These are phyloP conservation scores for Nakazawaea wickerhamii DNA, from an alignment of 805 yeast species.

Conservation along the genomic window DNA sequence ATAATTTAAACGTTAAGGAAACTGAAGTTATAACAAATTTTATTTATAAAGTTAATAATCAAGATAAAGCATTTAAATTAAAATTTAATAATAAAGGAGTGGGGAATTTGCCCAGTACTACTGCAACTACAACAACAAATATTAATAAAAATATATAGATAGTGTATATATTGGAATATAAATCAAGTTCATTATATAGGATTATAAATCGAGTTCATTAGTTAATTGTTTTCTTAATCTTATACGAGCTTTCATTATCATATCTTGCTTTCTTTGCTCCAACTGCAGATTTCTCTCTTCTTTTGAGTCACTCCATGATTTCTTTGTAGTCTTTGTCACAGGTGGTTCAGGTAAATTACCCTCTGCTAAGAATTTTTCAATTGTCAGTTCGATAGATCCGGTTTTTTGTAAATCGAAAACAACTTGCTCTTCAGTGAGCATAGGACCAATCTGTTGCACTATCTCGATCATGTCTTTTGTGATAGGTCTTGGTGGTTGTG, in stretches of 20 bases:
- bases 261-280: constrained; percentile 44
- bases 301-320: constrained; percentile 37
- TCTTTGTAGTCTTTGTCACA: constrained; percentile 12
- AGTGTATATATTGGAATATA: neutral
- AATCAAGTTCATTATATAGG: neutral
- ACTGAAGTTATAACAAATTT: constrained; percentile 85
- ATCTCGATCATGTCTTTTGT: constrained; percentile 76
- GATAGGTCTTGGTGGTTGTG: constrained; percentile 38
- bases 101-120: neutral
- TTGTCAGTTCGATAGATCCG: constrained; percentile 77
- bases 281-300: constrained; percentile 38
- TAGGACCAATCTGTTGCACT: constrained; percentile 80
- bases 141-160: neutral
- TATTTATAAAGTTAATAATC: constrained; percentile 77
- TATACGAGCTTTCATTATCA: constrained; percentile 58
- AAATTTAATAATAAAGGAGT: constrained; percentile 26
- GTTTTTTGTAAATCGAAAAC: constrained; percentile 66
- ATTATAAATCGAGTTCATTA: constrained; percentile 10
- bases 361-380: constrained; percentile 39
- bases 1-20: constrained; percentile 57
- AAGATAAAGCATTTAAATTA: constrained; percentile 36
- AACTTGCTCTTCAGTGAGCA: constrained; percentile 62
- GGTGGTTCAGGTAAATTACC: constrained; percentile 16
- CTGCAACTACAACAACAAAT: constrained; percentile 1
- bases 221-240: constrained; percentile 32